phyloP scores from a whole-genome alignment of 2,329 filamentous ascomycete genomes.

The Ceratocystis papillata region DNA sequence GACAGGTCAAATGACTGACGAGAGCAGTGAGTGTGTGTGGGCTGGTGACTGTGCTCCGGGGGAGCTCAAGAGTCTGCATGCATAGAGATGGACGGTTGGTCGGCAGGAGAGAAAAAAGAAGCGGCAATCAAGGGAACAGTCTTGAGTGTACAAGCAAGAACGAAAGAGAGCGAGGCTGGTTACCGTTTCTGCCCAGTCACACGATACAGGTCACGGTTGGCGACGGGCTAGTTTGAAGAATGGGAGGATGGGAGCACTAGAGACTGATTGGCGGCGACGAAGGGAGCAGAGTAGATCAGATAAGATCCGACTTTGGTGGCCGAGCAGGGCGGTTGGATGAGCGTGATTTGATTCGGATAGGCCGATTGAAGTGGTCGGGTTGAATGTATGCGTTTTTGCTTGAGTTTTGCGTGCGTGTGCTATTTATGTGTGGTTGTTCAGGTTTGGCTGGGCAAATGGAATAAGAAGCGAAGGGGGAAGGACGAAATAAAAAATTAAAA shows the following conservation, averaged over 20 bases:
- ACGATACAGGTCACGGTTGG: not conserved
- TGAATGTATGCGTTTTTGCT: not conserved
- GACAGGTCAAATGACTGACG: constrained; percentile 2
- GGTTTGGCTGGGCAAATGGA: not conserved
- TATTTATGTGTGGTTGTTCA: constrained; percentile 1
- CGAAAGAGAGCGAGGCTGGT: not conserved
- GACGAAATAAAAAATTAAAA: not conserved
- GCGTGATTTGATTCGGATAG: not conserved
- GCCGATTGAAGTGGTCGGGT: not conserved
- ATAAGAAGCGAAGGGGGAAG: not conserved
- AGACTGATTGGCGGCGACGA: not conserved
- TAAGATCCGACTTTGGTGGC: not conserved
- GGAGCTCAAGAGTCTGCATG: constrained; percentile 22
- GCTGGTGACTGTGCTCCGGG: constrained; percentile 18
- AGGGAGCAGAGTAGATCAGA: not conserved
- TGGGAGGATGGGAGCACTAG: not conserved
- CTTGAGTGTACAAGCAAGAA: too few relatives aligned
- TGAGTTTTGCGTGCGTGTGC: not conserved
- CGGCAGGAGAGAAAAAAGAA: constrained; percentile 23
- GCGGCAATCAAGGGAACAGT: too few relatives aligned
- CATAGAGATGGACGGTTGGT: constrained; percentile 19
- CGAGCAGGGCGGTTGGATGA: not conserved
- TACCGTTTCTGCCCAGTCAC: not conserved
- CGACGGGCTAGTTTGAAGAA: not conserved
- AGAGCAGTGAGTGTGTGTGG: constrained; percentile 2